Evolutionary conservation across 2,329 filamentous ascomycete genomes (phyloP).

Genomic region (Claviceps purpurea): DNA sequence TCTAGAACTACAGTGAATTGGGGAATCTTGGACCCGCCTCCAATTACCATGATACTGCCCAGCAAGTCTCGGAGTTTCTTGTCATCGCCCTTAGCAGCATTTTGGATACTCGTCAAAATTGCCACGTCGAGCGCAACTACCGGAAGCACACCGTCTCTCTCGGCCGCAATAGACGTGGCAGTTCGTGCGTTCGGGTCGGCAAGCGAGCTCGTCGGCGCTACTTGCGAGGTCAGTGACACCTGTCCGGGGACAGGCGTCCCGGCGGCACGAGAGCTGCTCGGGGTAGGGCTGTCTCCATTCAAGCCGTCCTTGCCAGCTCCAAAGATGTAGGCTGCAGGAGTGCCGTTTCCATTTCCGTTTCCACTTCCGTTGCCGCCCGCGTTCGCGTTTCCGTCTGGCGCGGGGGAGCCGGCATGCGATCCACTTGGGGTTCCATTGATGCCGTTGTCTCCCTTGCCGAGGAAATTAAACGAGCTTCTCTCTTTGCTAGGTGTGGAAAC

Average conservation of each 20-base stretch:
- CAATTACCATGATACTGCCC: conserved; percentile 80
- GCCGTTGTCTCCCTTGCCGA: conserved; percentile 54
- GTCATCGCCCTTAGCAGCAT: conserved; percentile 78
- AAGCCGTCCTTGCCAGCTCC: conserved; percentile 29
- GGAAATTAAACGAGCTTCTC: conserved; percentile 53
- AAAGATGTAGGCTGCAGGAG: conserved; percentile 50
- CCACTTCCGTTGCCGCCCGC: background rate
- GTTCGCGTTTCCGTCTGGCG: conserved; percentile 46
- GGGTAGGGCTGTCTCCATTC: conserved; percentile 39
- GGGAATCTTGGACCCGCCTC: conserved; percentile 69
- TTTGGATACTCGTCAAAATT: conserved; percentile 77
- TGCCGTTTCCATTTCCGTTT: conserved; percentile 29
- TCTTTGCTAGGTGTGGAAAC: conserved; percentile 50
- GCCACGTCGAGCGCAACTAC: conserved; percentile 75
- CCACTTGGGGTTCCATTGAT: conserved; percentile 66
- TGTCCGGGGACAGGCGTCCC: conserved; percentile 28
- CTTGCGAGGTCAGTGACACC: conserved; percentile 17
- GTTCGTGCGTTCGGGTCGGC: conserved; percentile 38
- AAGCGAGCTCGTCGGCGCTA: conserved; percentile 30
- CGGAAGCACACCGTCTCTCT: conserved; percentile 71
- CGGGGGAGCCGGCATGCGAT: conserved; percentile 78
- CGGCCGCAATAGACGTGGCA: conserved; percentile 42
- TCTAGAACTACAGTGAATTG: conserved; percentile 75
- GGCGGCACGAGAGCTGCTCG: conserved; percentile 37
- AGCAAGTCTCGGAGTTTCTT: conserved; percentile 86